Conservation (phyloP, 345 rosid species). For the Excoecaria agallocha region DNA sequence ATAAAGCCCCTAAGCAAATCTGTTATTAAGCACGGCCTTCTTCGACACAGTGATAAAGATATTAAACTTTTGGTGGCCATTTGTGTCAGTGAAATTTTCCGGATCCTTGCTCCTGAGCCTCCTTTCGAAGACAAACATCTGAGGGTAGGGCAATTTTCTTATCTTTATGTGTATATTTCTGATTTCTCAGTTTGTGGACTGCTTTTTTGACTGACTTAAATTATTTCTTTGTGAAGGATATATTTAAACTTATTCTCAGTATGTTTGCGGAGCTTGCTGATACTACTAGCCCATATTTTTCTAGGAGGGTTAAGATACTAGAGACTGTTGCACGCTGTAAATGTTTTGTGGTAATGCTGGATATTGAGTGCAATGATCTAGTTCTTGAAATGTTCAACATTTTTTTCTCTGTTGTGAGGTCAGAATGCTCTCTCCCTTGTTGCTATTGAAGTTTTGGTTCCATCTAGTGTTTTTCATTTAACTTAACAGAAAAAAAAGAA, state of each 20-base stretch:
- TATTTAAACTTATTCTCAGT: conserved; percentile 59
- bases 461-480: not conserved
- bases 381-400: conserved; percentile 65
- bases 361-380: conserved; percentile 59
- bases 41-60: conserved; percentile 61
- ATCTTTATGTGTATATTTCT: not conserved
- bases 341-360: conserved; percentile 77
- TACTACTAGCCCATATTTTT: conserved; percentile 63
- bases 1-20: conserved; percentile 51
- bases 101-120: conserved; percentile 76
- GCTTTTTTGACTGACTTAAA: not conserved
- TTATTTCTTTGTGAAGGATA: conserved; percentile 47
- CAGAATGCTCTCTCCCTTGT: conserved; percentile 18
- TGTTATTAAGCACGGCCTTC: conserved; percentile 58
- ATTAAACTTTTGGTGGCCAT: conserved; percentile 69
- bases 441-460: not conserved
- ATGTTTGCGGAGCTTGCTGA: conserved; percentile 49
- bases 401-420: conserved; percentile 82
- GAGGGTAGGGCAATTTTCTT: conserved; percentile 36
- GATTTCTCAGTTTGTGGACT: not conserved
- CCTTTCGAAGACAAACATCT: conserved; percentile 77
- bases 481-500: not conserved
- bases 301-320: conserved; percentile 72
- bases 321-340: conserved; percentile 72
- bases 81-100: conserved; percentile 65